Evolutionary conservation across 345 rosid species (phyloP).

Genomic region (Salix koriyanagi): DNA sequence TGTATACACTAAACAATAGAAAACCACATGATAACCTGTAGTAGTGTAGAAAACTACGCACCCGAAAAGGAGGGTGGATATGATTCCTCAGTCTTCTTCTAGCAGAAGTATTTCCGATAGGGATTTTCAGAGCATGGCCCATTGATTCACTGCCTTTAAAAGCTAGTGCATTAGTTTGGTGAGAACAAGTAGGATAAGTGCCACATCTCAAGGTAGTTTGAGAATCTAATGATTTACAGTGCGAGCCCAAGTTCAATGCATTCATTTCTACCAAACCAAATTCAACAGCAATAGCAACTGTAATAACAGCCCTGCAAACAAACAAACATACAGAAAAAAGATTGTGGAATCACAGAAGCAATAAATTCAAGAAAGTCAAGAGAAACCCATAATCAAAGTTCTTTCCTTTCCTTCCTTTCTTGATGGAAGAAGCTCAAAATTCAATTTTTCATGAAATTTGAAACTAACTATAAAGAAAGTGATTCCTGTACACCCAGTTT

Average conservation of each 20-base stretch:
- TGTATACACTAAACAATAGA: neutral
- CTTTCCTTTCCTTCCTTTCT: neutral
- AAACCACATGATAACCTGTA: neutral
- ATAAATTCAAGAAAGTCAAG: neutral
- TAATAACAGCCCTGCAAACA: neutral
- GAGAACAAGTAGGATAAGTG: neutral
- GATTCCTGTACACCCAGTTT: neutral
- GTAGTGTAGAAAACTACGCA: conserved; percentile 4
- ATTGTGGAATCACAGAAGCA: neutral
- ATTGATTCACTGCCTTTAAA: conserved; percentile 42
- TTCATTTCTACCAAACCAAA: conserved; percentile 34
- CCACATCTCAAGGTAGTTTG: neutral
- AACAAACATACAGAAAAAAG: neutral
- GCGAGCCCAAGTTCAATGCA: conserved; percentile 41
- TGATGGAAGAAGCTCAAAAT: neutral
- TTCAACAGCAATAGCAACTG: neutral
- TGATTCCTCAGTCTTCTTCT: conserved; percentile 34
- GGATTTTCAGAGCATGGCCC: conserved; percentile 41
- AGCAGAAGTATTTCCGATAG: conserved; percentile 22
- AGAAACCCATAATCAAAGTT: neutral
- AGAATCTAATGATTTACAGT: conserved; percentile 6
- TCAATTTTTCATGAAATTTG: neutral
- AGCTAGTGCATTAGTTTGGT: conserved; percentile 20
- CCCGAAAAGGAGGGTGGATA: conserved; percentile 45
- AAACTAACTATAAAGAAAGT: neutral